Conservation (phyloP, 768 basidiomycete genomes). For the Rhodosporidiobolus sp. region DNA sequence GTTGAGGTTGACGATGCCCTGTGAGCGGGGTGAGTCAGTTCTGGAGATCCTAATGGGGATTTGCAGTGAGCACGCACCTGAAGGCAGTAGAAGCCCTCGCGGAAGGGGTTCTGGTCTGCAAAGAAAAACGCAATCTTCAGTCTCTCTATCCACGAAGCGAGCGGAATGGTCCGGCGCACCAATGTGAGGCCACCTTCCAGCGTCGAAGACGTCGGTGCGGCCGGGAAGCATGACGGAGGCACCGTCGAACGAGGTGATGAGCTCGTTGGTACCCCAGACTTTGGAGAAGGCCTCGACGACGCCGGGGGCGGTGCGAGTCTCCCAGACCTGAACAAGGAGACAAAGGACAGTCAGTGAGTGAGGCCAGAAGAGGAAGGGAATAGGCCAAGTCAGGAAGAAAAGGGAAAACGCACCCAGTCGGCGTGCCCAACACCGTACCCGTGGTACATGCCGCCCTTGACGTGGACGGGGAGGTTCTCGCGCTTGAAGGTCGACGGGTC, state of each 20-base stretch:
- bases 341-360: background rate
- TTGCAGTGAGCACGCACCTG: background rate
- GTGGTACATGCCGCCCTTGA: slow-evolving; percentile 42
- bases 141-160: background rate
- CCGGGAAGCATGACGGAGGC: slow-evolving; percentile 40
- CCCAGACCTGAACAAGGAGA: slow-evolving; percentile 25
- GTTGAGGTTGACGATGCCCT: slow-evolving; percentile 42
- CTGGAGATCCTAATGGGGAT: background rate
- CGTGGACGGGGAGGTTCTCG: background rate
- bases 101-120: slow-evolving; percentile 36
- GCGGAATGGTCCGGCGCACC: background rate
- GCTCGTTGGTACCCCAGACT: slow-evolving; percentile 44
- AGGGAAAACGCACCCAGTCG: slow-evolving; percentile 14
- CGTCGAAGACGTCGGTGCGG: slow-evolving; percentile 10
- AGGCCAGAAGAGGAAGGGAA: no score
- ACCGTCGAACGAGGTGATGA: slow-evolving; percentile 43
- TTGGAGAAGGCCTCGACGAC: slow-evolving; percentile 43
- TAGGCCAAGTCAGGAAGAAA: background rate
- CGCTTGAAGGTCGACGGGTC: background rate
- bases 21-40: background rate
- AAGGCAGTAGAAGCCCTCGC: slow-evolving; percentile 26
- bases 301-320: slow-evolving; percentile 35
- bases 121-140: background rate
- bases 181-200: slow-evolving; percentile 33
- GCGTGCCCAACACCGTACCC: background rate